Percentiles rank a stretch among this genome's conserved stretches.
Conservation (phyloP, 2,329 filamentous ascomycete species). For the Alternaria metachromatica region DNA sequence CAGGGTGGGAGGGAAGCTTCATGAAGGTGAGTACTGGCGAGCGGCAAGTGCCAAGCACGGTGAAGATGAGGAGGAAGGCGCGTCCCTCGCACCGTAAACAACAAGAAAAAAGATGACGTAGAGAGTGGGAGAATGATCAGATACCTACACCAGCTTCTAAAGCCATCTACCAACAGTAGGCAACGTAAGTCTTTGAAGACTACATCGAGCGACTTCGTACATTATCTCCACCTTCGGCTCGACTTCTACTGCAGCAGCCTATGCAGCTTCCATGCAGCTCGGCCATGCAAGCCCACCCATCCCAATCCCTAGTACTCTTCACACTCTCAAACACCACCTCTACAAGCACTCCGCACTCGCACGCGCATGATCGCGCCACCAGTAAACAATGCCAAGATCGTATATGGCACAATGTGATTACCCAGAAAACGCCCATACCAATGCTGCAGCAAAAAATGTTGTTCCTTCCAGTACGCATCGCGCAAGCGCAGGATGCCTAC, state of each 20-base stretch:
- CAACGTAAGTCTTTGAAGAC: not conserved
- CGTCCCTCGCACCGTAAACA: not conserved
- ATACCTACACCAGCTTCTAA: not conserved
- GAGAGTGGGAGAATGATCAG: not conserved
- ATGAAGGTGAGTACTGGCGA: not conserved
- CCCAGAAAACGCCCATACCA: slow-evolving; percentile 17
- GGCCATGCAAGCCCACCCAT: not conserved
- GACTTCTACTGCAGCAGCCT: not conserved
- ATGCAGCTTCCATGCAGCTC: not conserved
- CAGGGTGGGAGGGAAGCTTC: not conserved
- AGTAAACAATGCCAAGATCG: slow-evolving; percentile 13
- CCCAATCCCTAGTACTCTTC: not conserved
- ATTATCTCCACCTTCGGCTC: not conserved
- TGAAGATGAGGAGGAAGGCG: not conserved
- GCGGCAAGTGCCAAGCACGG: not conserved
- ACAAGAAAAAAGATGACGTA: not conserved
- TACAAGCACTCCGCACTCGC: not conserved
- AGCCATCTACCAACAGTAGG: not conserved
- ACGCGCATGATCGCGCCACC: not conserved
- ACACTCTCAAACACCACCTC: not conserved
- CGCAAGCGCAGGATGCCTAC: slow-evolving; percentile 1
- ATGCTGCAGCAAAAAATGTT: slow-evolving; percentile 8
- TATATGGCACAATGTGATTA: slow-evolving; percentile 20
- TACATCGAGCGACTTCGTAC: not conserved
- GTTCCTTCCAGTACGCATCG: slow-evolving; percentile 1